These are phyloP conservation scores for Ganoderma meredithae DNA, from an alignment of 1,284 basidiomycete genomes.

Conservation along the genomic window DNA sequence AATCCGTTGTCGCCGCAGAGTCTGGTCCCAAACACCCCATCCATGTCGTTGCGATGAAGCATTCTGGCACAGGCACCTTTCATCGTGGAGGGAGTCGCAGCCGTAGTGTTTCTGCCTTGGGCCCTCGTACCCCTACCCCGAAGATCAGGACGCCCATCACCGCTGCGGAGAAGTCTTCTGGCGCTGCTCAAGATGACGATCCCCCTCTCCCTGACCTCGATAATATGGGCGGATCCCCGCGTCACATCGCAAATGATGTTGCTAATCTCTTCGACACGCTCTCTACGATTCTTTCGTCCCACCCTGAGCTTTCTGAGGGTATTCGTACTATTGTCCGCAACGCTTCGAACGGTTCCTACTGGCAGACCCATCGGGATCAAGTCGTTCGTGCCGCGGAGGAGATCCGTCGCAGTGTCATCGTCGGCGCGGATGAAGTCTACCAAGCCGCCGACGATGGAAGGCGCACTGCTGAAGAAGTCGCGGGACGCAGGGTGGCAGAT, in stretches of 20 bases:
- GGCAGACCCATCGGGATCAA: slow-evolving; percentile 64
- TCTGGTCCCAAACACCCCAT: slow-evolving; percentile 63
- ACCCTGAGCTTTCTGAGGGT: slow-evolving; percentile 75
- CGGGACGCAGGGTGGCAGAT: slow-evolving; percentile 67
- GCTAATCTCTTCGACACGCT: slow-evolving; percentile 64
- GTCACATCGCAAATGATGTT: slow-evolving; percentile 64
- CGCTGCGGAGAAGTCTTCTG: slow-evolving; percentile 8
- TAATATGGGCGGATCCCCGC: slow-evolving; percentile 36
- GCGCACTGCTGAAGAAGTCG: slow-evolving; percentile 63
- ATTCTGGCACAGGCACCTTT: slow-evolving; percentile 30
- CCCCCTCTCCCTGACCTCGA: slow-evolving; percentile 65
- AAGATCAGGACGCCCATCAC: slow-evolving; percentile 22
- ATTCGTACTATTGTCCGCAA: slow-evolving; percentile 69
- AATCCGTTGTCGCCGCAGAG: slow-evolving; percentile 59
- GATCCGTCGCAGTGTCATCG: slow-evolving; percentile 52
- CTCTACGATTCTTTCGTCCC: slow-evolving; percentile 58
- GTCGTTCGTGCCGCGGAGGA: slow-evolving; percentile 62
- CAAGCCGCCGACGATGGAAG: slow-evolving; percentile 52
- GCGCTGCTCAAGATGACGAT: slow-evolving; percentile 43
- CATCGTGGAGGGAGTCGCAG: slow-evolving; percentile 23
- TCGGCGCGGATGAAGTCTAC: slow-evolving; percentile 46
- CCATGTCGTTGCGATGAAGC: slow-evolving; percentile 52
- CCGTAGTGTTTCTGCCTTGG: slow-evolving; percentile 18
- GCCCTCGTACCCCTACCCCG: slow-evolving; percentile 24
- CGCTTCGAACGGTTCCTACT: slow-evolving; percentile 69